Evolutionary conservation across 345 rosid genomes (phyloP).

Genomic region (Eucalyptus leucophloia): DNA sequence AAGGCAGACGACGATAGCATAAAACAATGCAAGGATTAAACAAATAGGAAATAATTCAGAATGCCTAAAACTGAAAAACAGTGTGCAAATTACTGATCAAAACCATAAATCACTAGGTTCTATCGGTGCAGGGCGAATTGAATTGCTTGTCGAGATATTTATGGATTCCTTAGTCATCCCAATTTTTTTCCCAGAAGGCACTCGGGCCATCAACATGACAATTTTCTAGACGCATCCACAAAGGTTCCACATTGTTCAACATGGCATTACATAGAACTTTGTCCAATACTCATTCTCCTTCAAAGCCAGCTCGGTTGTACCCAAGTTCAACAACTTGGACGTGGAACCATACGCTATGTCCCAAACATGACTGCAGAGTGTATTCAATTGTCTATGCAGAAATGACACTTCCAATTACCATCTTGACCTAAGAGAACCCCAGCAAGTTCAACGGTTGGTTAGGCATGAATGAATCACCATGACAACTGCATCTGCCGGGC

Average conservation of each 20-base stretch:
- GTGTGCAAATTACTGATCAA: background rate
- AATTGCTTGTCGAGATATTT: background rate
- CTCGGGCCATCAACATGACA: background rate
- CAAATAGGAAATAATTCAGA: background rate
- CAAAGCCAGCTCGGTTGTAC: background rate
- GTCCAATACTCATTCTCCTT: background rate
- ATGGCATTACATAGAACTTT: background rate
- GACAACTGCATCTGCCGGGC: background rate
- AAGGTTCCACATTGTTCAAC: background rate
- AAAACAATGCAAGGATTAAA: background rate
- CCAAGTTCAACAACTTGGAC: background rate
- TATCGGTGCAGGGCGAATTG: background rate
- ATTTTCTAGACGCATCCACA: background rate
- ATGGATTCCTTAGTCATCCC: background rate
- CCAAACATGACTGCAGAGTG: background rate
- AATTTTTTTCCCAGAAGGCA: background rate
- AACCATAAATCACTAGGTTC: background rate
- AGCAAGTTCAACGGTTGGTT: background rate
- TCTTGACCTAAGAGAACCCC: background rate
- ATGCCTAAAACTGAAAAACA: background rate
- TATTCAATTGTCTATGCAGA: background rate
- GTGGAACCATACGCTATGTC: background rate
- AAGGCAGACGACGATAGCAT: background rate
- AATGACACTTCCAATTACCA: background rate
- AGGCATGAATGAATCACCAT: background rate